Evolutionary conservation across 1,284 basidiomycete species (phyloP).

Genomic region (Moesziomyces aphidis): DNA sequence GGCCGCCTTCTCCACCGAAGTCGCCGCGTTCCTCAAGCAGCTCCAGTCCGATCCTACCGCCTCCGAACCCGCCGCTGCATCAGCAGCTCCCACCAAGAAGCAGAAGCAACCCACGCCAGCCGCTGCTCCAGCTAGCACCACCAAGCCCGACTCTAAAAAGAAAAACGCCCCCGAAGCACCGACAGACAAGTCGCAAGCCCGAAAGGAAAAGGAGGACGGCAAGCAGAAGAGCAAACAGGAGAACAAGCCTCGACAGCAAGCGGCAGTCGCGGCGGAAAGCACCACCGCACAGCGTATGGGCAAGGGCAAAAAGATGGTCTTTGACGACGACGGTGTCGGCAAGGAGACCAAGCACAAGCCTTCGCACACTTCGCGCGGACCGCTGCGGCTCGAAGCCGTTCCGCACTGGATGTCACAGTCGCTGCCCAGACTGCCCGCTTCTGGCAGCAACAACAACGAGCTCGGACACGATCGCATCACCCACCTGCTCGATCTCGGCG

Average conservation of each 20-base stretch:
- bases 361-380: conserved; percentile 8
- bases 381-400: conserved; percentile 50
- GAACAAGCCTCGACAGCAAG: conserved; percentile 13
- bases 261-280: conserved; percentile 8
- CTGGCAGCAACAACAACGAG: conserved; percentile 2
- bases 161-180: background rate
- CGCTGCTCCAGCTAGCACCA: conserved; percentile 5
- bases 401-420: conserved; percentile 49
- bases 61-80: conserved; percentile 10
- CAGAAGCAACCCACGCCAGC: conserved; percentile 8
- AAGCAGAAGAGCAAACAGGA: conserved; percentile 24
- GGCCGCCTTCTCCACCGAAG: conserved; percentile 30
- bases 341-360: conserved; percentile 27
- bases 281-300: conserved; percentile 31
- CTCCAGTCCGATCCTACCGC: conserved; percentile 26
- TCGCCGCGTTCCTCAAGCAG: conserved; percentile 42
- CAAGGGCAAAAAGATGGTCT: conserved; percentile 53
- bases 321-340: conserved; percentile 48
- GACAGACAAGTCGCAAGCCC: conserved; percentile 17
- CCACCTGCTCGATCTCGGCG: conserved; percentile 51
- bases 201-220: conserved; percentile 12
- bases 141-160: conserved; percentile 20
- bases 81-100: conserved; percentile 7
- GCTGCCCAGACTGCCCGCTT: conserved; percentile 34
- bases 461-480: conserved; percentile 45